phyloP scores from a whole-genome alignment of 2,329 filamentous ascomycete genomes.

The Fusarium sulawesiense region DNA sequence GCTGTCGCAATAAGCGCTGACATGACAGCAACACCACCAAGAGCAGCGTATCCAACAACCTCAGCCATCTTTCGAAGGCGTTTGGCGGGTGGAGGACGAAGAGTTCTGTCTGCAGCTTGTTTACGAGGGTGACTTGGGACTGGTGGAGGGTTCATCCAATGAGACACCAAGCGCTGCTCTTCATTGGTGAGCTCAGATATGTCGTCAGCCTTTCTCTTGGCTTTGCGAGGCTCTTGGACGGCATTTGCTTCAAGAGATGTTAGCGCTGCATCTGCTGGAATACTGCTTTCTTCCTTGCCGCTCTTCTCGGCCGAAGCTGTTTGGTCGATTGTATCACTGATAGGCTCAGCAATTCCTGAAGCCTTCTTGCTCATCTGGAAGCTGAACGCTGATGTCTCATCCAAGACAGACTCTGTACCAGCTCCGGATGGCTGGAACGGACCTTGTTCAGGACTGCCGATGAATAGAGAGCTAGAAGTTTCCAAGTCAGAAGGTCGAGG shows the following conservation, averaged over 20 bases:
- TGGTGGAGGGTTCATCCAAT: background rate
- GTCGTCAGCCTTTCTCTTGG: constrained; percentile 46
- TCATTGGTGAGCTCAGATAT: constrained; percentile 42
- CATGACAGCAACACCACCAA: constrained; percentile 55
- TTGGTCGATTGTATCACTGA: background rate
- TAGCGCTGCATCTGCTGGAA: background rate
- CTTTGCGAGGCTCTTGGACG: background rate
- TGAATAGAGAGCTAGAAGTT: constrained; percentile 50
- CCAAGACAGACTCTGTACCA: constrained; percentile 14
- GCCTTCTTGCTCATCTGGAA: constrained; percentile 47
- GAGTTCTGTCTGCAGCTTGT: background rate
- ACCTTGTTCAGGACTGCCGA: constrained; percentile 32
- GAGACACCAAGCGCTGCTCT: constrained; percentile 13
- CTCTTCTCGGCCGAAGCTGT: background rate
- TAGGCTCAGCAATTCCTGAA: background rate
- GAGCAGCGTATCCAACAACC: constrained; percentile 51
- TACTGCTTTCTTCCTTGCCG: background rate
- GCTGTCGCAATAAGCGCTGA: constrained; percentile 55
- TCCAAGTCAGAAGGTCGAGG: constrained; percentile 41
- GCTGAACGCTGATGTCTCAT: constrained; percentile 49
- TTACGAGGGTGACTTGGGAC: background rate
- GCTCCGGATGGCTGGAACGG: constrained; percentile 7
- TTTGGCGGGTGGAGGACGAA: constrained; percentile 42
- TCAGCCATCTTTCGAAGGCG: constrained; percentile 52
- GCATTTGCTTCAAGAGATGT: background rate